These are phyloP conservation scores for Neurospora sp. DNA, from an alignment of 495 filamentous ascomycete species.

Conservation along the genomic window DNA sequence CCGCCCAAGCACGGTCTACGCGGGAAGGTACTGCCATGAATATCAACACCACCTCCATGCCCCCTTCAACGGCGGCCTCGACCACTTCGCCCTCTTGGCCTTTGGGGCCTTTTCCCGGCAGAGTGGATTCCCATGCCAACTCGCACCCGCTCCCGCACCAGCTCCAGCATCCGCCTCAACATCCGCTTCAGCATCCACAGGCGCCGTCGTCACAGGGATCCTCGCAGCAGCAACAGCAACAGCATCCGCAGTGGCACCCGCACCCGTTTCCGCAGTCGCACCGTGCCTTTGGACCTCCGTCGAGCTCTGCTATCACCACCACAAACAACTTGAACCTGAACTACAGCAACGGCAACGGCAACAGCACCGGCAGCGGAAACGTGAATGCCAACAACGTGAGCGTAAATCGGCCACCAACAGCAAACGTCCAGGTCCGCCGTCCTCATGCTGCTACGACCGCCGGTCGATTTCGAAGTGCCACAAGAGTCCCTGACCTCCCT, in stretches of 20 bases:
- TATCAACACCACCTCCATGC: background rate
- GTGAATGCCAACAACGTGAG: background rate
- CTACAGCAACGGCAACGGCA: background rate
- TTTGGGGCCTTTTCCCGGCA: background rate
- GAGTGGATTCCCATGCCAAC: background rate
- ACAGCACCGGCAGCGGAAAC: background rate
- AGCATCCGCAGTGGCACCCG: background rate
- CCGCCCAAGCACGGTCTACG: background rate
- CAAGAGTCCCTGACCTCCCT: slow-evolving; percentile 11
- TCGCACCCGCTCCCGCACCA: background rate
- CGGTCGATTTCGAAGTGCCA: slow-evolving; percentile 12
- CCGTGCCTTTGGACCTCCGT: background rate
- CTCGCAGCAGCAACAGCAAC: background rate
- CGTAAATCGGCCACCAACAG: background rate
- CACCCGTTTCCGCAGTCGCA: background rate
- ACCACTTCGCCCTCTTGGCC: background rate
- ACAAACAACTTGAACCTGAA: background rate
- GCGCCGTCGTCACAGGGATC: background rate
- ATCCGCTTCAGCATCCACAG: background rate
- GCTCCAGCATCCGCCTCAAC: background rate
- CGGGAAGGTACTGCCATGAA: background rate
- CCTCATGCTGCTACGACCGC: slow-evolving; percentile 10
- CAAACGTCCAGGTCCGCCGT: background rate
- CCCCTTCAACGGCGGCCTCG: background rate
- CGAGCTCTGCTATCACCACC: background rate